These are phyloP conservation scores for Keithomyces neogunnii DNA, from an alignment of 2,329 filamentous ascomycete species.

Conservation along the genomic window DNA sequence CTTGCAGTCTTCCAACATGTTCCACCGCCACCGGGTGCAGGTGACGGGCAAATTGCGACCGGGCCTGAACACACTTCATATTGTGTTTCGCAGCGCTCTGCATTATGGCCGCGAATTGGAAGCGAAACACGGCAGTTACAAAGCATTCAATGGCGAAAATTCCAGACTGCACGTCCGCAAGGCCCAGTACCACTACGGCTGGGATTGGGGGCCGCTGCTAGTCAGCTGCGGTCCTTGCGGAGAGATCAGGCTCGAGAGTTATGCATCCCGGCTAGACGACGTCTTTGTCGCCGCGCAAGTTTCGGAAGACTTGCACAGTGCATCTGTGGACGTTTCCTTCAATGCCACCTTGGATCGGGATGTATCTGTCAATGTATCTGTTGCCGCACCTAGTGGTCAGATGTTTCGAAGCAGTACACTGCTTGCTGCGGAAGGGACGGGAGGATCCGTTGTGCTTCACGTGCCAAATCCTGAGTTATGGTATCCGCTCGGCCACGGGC, in stretches of 20 bases:
- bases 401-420: too few species aligned
- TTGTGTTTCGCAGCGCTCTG: constrained; percentile 49
- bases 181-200: constrained; percentile 61
- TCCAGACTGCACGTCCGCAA: constrained; percentile 27
- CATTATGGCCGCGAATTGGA: constrained; percentile 42
- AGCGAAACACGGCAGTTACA: constrained; percentile 40
- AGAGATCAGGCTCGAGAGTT: constrained; percentile 55
- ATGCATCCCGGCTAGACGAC: constrained; percentile 41
- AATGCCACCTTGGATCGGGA: too few species aligned
- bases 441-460: too few species aligned
- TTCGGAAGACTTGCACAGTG: background rate
- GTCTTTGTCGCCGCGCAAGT: constrained; percentile 23
- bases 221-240: constrained; percentile 60
- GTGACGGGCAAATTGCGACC: constrained; percentile 32
- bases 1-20: constrained; percentile 54
- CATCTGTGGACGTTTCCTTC: too few species aligned
- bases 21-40: constrained; percentile 44
- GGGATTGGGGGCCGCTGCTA: constrained; percentile 60
- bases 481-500: constrained; percentile 9
- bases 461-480: constrained; percentile 2
- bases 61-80: constrained; percentile 36
- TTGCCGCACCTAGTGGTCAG: too few species aligned
- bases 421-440: too few species aligned
- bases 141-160: background rate
- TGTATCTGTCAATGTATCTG: too few species aligned